Evolutionary conservation across 345 rosid genomes (phyloP), one percentile per base, ranked within the genome.

Genomic region (Sonneratia caseolaris): DNA sequence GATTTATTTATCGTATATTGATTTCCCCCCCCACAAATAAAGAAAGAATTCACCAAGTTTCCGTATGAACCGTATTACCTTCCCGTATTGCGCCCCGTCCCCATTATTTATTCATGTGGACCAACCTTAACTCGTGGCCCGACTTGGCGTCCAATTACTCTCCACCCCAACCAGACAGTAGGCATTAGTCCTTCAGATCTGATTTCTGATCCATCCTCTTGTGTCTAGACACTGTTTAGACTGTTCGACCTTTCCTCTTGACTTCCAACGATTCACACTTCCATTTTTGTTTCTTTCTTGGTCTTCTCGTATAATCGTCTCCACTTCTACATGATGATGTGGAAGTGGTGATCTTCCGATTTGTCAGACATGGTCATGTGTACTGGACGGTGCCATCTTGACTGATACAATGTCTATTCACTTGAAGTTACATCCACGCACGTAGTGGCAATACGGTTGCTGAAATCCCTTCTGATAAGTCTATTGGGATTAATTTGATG

Each of bases 51-150:
- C 48, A 37, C 49, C 49, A 11, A 21, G 53, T 68, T 67, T 68
- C 70, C 70, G 70, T 68, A 68, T 68, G 70, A 27, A 19, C 70
- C 32, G 69, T 66, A 37, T 42, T 66, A 18, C 35, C 35, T 22
- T 68, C 10, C 70, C 70, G 70, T 68, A 68, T 68, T 10, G 49
- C 49, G 6, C 32, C 32, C 68, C 35, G 42, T 68, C 47, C 59
- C 59, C 22, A 42, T 42, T 27, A 27, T 51, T 69, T 16, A 66
- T 11, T 37, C 42, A 65, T 35, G 68, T 65, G 69, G 49, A 37
- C 69, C 69, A 18, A 37, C 49, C 69, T 66, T 36, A 62, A 27
- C 2, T 62, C 38, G 37, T 32, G 37, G 37, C 38, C 15, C 37
- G 11, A 35, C 66, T 62, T 62, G 66, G 37, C 66, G 6, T n/a